These are phyloP conservation scores for Boeremia lycopersici DNA, from an alignment of 2,329 filamentous ascomycete genomes.

Conservation along the genomic window DNA sequence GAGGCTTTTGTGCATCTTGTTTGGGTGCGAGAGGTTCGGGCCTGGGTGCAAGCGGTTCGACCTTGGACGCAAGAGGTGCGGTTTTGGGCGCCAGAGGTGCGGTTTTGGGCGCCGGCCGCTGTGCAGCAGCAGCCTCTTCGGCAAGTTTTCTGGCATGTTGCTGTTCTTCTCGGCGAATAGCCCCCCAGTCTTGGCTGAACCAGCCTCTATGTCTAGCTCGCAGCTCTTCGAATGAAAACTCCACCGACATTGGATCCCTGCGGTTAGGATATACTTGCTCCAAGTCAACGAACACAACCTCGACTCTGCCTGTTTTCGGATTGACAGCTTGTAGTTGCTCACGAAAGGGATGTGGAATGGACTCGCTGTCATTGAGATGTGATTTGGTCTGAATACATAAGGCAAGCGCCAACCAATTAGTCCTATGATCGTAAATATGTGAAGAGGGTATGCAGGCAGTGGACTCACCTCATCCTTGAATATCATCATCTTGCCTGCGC, in stretches of 20 bases:
- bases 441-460: slow-evolving; percentile 44
- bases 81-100: slow-evolving; percentile 5
- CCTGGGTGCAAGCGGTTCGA: slow-evolving; percentile 4
- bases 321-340: slow-evolving; percentile 83
- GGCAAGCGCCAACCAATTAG: slow-evolving; percentile 72
- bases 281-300: slow-evolving; percentile 86
- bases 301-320: slow-evolving; percentile 78
- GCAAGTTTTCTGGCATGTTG: slow-evolving; percentile 34
- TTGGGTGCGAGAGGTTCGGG: slow-evolving; percentile 23
- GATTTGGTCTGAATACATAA: slow-evolving; percentile 59
- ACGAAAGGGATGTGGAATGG: slow-evolving; percentile 68
- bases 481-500: slow-evolving; percentile 80
- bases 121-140: slow-evolving; percentile 22
- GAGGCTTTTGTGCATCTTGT: slow-evolving; percentile 21
- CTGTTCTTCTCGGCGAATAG: slow-evolving; percentile 36
- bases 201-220: slow-evolving; percentile 77
- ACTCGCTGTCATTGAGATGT: slow-evolving; percentile 41
- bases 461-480: slow-evolving; percentile 94
- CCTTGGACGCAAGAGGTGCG: slow-evolving; percentile 22
- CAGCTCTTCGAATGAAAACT: slow-evolving; percentile 91
- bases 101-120: slow-evolving; percentile 17
- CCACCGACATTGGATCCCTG: slow-evolving; percentile 68
- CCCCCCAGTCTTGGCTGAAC: slow-evolving; percentile 61
- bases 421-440: slow-evolving; percentile 65
- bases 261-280: slow-evolving; percentile 82